Conservation (phyloP, 306 rosid species). For the Oemleria cerasiformis region DNA sequence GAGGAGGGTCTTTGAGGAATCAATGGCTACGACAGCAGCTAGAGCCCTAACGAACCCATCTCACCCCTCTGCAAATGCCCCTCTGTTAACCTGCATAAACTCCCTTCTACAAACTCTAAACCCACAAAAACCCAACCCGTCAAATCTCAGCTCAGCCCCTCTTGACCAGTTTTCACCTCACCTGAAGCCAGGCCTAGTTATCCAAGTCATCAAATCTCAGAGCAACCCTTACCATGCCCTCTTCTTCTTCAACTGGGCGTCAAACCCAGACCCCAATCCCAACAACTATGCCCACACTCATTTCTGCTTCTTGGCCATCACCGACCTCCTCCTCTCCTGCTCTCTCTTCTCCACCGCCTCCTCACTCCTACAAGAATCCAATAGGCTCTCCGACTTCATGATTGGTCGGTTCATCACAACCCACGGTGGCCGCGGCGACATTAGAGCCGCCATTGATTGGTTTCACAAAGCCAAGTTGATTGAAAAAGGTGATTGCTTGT, state of each 20-base stretch:
- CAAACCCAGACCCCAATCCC: conserved; percentile 26
- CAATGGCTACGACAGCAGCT: conserved; percentile 20
- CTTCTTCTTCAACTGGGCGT: conserved; percentile 36
- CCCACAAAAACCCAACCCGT: conserved; percentile 26
- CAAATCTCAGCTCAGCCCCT: conserved; percentile 23
- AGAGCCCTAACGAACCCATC: conserved; percentile 17
- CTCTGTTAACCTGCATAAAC: conserved; percentile 29
- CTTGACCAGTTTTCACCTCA: conserved; percentile 30
- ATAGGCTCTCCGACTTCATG: conserved; percentile 34
- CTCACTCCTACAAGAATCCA: conserved; percentile 34
- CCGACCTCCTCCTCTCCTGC: conserved; percentile 39
- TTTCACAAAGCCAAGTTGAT: conserved; percentile 39
- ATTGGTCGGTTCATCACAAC: conserved; percentile 39
- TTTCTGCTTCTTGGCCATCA: conserved; percentile 27
- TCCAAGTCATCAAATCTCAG: conserved; percentile 27
- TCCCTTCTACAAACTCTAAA: conserved; percentile 37
- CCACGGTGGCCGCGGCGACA: conserved; percentile 35
- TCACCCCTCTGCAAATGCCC: conserved; percentile 9
- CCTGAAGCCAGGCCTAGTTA: conserved; percentile 27
- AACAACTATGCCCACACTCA: conserved; percentile 26
- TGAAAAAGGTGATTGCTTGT: conserved; percentile 28
- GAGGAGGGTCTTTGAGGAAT: neutral
- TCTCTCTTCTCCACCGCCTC: conserved; percentile 48
- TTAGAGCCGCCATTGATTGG: conserved; percentile 52
- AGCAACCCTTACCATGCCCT: conserved; percentile 24